Evolutionary conservation across 495 filamentous ascomycete species (phyloP).

Genomic region (Neurospora sp.): DNA sequence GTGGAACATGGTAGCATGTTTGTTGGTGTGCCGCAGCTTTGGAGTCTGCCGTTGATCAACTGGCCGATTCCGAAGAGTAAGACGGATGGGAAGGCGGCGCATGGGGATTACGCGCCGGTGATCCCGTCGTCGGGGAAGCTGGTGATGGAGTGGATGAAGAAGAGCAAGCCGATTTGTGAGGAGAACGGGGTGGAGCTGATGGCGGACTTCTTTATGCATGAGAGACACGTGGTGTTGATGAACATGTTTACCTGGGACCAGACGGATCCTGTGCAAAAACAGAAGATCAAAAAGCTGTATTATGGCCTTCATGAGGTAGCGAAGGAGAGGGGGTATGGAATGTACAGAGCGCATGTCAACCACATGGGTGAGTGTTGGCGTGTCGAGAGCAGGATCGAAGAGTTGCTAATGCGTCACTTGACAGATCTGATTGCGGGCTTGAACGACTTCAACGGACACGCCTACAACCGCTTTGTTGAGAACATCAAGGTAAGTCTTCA

Average conservation of each 20-base stretch:
- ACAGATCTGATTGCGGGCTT: conserved; percentile 30
- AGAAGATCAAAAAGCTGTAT: conserved; percentile 21
- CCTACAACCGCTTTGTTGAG: conserved; percentile 32
- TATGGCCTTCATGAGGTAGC: conserved; percentile 25
- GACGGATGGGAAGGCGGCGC: conserved; percentile 25
- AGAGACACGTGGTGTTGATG: conserved; percentile 32
- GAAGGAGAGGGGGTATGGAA: conserved; percentile 29
- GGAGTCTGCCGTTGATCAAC: conserved; percentile 33
- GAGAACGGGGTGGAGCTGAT: conserved; percentile 32
- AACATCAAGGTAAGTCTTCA: conserved; percentile 28
- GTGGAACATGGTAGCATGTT: conserved; percentile 27
- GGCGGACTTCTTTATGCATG: conserved; percentile 37
- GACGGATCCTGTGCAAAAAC: conserved; percentile 23
- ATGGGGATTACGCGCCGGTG: conserved; percentile 34
- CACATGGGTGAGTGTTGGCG: conserved; percentile 28
- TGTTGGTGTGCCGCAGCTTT: conserved; percentile 31
- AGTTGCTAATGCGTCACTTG: neutral
- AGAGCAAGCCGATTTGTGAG: conserved; percentile 27
- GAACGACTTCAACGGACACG: conserved; percentile 35
- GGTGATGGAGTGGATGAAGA: conserved; percentile 30
- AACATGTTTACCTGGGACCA: conserved; percentile 37
- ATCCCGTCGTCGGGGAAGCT: conserved; percentile 29
- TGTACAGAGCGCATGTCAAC: conserved; percentile 33
- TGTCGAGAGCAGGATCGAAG: neutral
- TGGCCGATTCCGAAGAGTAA: conserved; percentile 21